Conservation (phyloP, 345 rosid genomes). For the Eucalyptus leucophloia region DNA sequence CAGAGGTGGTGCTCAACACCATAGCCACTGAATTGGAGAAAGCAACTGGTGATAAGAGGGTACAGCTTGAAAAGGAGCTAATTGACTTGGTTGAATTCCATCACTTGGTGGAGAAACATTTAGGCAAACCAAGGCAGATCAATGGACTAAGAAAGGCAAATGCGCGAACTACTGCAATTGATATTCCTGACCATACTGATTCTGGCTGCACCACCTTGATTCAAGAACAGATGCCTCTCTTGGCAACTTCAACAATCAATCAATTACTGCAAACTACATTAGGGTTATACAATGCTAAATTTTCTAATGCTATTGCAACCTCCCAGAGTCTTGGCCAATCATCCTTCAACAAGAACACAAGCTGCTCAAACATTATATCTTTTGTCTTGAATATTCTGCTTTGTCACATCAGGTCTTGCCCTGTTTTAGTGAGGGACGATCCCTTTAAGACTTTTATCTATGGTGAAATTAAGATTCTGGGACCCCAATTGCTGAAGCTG, state of each 20-base stretch:
- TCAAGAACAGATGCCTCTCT: conserved; percentile 34
- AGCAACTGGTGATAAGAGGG: conserved; percentile 29
- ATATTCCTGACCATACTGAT: conserved; percentile 8
- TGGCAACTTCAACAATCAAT: conserved; percentile 63
- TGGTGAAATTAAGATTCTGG: conserved; percentile 51
- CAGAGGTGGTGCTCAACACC: conserved; percentile 50
- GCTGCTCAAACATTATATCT: conserved; percentile 16
- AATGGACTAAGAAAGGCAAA: conserved; percentile 31
- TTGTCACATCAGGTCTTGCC: conserved; percentile 40
- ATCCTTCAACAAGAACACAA: conserved; percentile 22
- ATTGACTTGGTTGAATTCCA: conserved; percentile 35
- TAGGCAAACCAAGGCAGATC: conserved; percentile 25
- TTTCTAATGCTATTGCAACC: conserved; percentile 7
- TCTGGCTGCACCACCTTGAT: conserved; percentile 10
- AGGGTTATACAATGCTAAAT: conserved; percentile 11
- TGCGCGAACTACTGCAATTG: conserved; percentile 12
- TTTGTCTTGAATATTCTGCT: conserved; percentile 46
- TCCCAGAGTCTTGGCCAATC: conserved; percentile 45
- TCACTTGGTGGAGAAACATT: conserved; percentile 25
- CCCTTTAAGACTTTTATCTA: conserved; percentile 40
- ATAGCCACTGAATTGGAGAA: conserved; percentile 47
- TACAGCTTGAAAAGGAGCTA: conserved; percentile 51
- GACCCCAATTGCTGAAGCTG: conserved; percentile 53
- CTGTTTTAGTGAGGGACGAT: conserved; percentile 31
- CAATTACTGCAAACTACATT: conserved; percentile 33